Evolutionary conservation across 208 protist genomes (phyloP).

Genomic region (Herpetomonas samuelpessoai): DNA sequence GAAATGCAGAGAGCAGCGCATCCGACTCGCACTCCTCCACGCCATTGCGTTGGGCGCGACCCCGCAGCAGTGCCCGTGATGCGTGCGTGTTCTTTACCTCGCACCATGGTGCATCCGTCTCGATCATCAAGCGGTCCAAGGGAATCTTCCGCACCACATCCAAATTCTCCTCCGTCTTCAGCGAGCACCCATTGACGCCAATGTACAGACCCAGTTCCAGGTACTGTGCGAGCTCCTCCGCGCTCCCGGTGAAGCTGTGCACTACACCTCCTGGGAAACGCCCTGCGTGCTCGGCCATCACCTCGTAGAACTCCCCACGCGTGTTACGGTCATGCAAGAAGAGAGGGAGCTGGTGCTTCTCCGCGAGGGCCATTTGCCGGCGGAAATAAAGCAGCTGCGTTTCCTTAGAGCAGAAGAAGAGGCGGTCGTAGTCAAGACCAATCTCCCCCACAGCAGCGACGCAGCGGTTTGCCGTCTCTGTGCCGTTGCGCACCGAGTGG

Average conservation of each 20-base stretch:
- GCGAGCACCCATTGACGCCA: slow-evolving; percentile 94
- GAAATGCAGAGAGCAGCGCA: slow-evolving; percentile 29
- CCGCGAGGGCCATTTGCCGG: slow-evolving; percentile 78
- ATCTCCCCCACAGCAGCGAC: slow-evolving; percentile 86
- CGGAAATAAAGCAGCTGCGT: slow-evolving; percentile 83
- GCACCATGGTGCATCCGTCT: slow-evolving; percentile 96
- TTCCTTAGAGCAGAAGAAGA: slow-evolving; percentile 89
- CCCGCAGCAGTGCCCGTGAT: slow-evolving; percentile 35
- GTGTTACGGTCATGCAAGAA: slow-evolving; percentile 95
- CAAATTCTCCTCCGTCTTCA: slow-evolving; percentile 92
- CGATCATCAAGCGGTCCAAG: slow-evolving; percentile 88
- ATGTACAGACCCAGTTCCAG: slow-evolving; percentile 89
- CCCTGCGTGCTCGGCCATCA: slow-evolving; percentile 46
- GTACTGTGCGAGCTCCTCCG: slow-evolving; percentile 67
- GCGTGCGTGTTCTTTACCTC: slow-evolving; percentile 92
- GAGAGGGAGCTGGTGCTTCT: slow-evolving; percentile 80
- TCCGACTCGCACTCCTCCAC: slow-evolving; percentile 29
- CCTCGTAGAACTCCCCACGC: slow-evolving; percentile 69
- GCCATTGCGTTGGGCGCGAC: slow-evolving; percentile 6
- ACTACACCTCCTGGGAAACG: slow-evolving; percentile 83
- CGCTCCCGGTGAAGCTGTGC: slow-evolving; percentile 94
- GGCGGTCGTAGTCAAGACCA: slow-evolving; percentile 94
- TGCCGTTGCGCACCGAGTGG: slow-evolving; percentile 39
- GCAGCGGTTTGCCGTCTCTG: slow-evolving; percentile 24
- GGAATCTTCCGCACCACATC: slow-evolving; percentile 79